These are phyloP conservation scores for Quercus tomentella DNA, from an alignment of 331 rosid genomes.

Conservation along the genomic window DNA sequence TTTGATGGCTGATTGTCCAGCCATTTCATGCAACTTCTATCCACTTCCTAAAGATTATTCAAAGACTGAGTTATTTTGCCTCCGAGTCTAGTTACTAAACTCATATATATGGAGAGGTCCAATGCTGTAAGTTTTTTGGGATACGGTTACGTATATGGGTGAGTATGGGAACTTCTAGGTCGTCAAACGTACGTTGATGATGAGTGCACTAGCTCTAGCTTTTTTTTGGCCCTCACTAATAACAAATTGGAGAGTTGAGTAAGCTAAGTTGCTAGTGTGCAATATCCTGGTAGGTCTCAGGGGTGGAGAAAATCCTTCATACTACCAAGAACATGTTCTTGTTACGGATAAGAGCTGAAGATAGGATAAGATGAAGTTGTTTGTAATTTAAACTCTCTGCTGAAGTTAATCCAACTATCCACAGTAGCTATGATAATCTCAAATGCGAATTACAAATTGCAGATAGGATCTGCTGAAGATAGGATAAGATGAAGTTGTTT, in stretches of 20 bases:
- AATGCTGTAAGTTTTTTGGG: slow-evolving; percentile 28
- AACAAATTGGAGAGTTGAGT: too few relatives aligned
- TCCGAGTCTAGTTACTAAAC: slow-evolving; percentile 3
- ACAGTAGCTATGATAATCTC: too few relatives aligned
- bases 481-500: too few relatives aligned
- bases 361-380: too few relatives aligned
- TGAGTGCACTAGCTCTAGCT: not conserved
- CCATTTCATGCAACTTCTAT: slow-evolving; percentile 41
- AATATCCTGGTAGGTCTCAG: slow-evolving; percentile 34
- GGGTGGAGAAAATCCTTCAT: slow-evolving; percentile 41
- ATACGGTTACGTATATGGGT: slow-evolving; percentile 10
- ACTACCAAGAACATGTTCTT: slow-evolving; percentile 7
- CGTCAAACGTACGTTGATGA: slow-evolving; percentile 39
- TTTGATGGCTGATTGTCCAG: slow-evolving; percentile 25
- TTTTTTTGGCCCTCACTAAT: too few relatives aligned
- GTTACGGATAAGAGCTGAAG: too few relatives aligned
- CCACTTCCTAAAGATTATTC: slow-evolving; percentile 21
- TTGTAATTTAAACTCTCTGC: too few relatives aligned
- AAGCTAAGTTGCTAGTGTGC: not conserved
- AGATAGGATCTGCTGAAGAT: too few relatives aligned
- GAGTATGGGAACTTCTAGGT: slow-evolving; percentile 32
- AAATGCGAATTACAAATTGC: too few relatives aligned
- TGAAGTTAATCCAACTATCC: too few relatives aligned
- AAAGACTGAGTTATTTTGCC: not conserved
- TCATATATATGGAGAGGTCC: slow-evolving; percentile 42